These are phyloP conservation scores for Ophiostoma sp. DNA, from an alignment of 2,329 filamentous ascomycete genomes.

Conservation along the genomic window DNA sequence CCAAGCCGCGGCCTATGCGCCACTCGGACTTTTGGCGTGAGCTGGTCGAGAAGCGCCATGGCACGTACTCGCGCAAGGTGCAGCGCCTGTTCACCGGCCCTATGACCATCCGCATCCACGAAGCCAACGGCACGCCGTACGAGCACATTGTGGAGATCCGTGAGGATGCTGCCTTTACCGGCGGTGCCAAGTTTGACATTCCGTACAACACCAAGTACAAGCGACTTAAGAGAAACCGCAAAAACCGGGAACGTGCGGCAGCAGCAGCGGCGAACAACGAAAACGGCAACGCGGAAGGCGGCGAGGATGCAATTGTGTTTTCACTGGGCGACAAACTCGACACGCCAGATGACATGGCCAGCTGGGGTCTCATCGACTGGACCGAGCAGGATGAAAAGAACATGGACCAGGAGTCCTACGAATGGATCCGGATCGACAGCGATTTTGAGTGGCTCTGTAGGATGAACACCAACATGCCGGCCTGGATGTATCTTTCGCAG, in stretches of 20 bases:
- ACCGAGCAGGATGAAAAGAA: constrained; percentile 77
- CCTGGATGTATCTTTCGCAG: constrained; percentile 98
- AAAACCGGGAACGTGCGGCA: constrained; percentile 71
- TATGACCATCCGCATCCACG: constrained; percentile 96
- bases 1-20: constrained; percentile 52
- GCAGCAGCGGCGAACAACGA: constrained; percentile 47
- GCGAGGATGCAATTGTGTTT: constrained; percentile 71
- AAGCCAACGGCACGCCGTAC: constrained; percentile 95
- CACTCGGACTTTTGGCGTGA: constrained; percentile 77
- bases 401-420: constrained; percentile 95
- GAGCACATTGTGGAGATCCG: constrained; percentile 97
- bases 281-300: constrained; percentile 51
- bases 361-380: constrained; percentile 88
- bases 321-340: constrained; percentile 87
- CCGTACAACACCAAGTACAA: constrained; percentile 99
- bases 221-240: constrained; percentile 79
- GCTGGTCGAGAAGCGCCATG: constrained; percentile 70
- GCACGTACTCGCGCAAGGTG: constrained; percentile 62
- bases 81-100: constrained; percentile 70
- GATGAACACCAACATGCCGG: constrained; percentile 73
- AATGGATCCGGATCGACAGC: constrained; percentile 97
- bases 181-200: constrained; percentile 76
- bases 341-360: constrained; percentile 69
- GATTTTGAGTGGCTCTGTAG: constrained; percentile 97
- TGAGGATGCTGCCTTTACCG: constrained; percentile 58